phyloP scores from a whole-genome alignment of 2,329 filamentous ascomycete genomes.

The Elsinoe necatrix region DNA sequence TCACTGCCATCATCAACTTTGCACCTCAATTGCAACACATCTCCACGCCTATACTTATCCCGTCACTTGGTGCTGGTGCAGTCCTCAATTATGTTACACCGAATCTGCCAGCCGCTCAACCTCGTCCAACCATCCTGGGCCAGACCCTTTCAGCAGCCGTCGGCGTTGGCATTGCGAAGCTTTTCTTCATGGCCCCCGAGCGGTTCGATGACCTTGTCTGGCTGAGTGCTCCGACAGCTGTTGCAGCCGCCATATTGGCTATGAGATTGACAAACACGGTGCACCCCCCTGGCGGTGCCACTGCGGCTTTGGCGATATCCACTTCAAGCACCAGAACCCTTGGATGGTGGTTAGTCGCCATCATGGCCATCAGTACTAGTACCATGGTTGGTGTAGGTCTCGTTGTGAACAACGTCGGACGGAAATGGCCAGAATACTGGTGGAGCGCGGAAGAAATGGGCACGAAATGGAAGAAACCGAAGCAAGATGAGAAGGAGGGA shows the following conservation, averaged over 20 bases:
- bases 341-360: conserved; percentile 39
- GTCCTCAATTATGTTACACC: conserved; percentile 42
- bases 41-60: not conserved
- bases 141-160: conserved; percentile 39
- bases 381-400: conserved; percentile 38
- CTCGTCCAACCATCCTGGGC: conserved; percentile 39
- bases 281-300: conserved; percentile 44
- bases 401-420: conserved; percentile 39
- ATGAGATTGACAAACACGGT: conserved; percentile 43
- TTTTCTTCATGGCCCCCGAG: conserved; percentile 32
- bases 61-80: conserved; percentile 37
- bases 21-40: not conserved
- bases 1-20: conserved; percentile 32
- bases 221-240: conserved; percentile 38
- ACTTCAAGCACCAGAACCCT: conserved; percentile 33
- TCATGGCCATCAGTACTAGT: conserved; percentile 35
- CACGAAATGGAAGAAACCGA: conserved; percentile 17
- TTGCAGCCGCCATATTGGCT: conserved; percentile 35
- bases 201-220: conserved; percentile 34
- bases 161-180: conserved; percentile 38
- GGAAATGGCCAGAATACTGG: conserved; percentile 42
- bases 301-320: conserved; percentile 39
- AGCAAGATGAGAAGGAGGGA: conserved; percentile 16
- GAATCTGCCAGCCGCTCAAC: conserved; percentile 40
- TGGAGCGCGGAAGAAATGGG: conserved; percentile 38